These are phyloP conservation scores for Aspergillus coremiiformis DNA, from an alignment of 495 filamentous ascomycete species.

Conservation along the genomic window DNA sequence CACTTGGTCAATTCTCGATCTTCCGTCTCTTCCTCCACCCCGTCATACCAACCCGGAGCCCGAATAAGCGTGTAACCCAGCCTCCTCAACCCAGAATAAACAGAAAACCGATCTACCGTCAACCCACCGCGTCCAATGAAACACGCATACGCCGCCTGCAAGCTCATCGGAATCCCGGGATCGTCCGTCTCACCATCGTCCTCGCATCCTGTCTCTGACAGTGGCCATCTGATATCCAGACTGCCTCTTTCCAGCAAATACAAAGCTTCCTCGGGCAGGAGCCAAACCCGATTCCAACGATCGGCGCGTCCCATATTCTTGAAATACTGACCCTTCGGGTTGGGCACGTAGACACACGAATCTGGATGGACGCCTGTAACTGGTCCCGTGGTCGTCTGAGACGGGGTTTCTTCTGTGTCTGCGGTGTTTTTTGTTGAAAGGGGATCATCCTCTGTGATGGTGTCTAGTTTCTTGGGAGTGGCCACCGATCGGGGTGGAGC, in stretches of 20 bases:
- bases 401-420: constrained; percentile 20
- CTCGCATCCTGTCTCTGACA: constrained; percentile 19
- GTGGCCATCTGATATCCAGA: constrained; percentile 78
- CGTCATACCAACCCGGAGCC: constrained; percentile 50
- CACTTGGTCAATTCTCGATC: constrained; percentile 4
- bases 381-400: constrained; percentile 16
- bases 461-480: constrained; percentile 4
- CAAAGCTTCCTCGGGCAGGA: constrained; percentile 87
- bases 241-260: constrained; percentile 82
- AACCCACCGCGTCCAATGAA: constrained; percentile 59
- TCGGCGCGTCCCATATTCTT: constrained; percentile 52
- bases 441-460: constrained; percentile 12
- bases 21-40: constrained; percentile 3
- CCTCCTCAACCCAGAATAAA: constrained; percentile 78
- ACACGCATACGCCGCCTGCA: constrained; percentile 83
- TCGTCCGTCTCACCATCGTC: constrained; percentile 34
- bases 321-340: constrained; percentile 46
- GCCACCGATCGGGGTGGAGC: constrained; percentile 14
- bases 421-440: constrained; percentile 11
- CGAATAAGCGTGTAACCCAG: constrained; percentile 72
- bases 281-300: constrained; percentile 57
- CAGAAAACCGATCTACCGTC: constrained; percentile 75
- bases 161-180: constrained; percentile 70
- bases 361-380: constrained; percentile 24
- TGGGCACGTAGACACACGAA: constrained; percentile 37